Percentiles rank a stretch among this genome's conserved stretches.
phyloP scores from a whole-genome alignment of 345 rosid species.

The Hibiscus tridactylites region DNA sequence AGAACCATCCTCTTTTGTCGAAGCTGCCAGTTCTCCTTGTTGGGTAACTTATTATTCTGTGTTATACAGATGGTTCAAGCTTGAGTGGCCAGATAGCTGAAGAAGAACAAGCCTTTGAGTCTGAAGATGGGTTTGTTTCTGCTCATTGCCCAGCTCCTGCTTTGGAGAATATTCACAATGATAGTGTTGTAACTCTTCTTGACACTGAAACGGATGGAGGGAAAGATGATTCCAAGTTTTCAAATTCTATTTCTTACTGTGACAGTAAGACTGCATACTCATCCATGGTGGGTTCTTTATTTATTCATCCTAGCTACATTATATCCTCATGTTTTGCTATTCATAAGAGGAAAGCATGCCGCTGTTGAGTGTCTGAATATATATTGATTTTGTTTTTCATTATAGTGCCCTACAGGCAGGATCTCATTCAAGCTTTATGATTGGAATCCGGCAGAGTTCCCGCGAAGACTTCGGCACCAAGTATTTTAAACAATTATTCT shows the following conservation, averaged over 20 bases:
- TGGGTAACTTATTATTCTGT: constrained; percentile 1
- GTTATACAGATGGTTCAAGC: constrained; percentile 37
- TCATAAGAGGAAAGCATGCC: not conserved
- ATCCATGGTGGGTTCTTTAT: constrained; percentile 51
- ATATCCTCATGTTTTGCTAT: not conserved
- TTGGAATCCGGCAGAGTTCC: constrained; percentile 99
- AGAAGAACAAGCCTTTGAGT: constrained; percentile 49
- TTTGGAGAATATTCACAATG: constrained; percentile 43
- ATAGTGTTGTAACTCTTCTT: constrained; percentile 40
- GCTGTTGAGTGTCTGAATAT: not conserved
- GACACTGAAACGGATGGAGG: constrained; percentile 41
- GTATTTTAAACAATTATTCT: constrained; percentile 58
- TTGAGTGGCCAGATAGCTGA: constrained; percentile 38
- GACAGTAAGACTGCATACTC: constrained; percentile 68
- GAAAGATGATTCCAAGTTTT: constrained; percentile 46
- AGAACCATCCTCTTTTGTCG: not conserved
- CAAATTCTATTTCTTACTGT: constrained; percentile 47
- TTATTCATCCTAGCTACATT: constrained; percentile 9
- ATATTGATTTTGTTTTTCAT: constrained; percentile 20
- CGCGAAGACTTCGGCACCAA: constrained; percentile 98
- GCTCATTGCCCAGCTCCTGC: constrained; percentile 36
- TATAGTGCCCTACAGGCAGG: constrained; percentile 94
- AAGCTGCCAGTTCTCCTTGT: not conserved
- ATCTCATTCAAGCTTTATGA: constrained; percentile 98
- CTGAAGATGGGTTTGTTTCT: constrained; percentile 50